Conservation (phyloP, 2,329 filamentous ascomycete species). For the Emmonsiellopsis sp. region DNA sequence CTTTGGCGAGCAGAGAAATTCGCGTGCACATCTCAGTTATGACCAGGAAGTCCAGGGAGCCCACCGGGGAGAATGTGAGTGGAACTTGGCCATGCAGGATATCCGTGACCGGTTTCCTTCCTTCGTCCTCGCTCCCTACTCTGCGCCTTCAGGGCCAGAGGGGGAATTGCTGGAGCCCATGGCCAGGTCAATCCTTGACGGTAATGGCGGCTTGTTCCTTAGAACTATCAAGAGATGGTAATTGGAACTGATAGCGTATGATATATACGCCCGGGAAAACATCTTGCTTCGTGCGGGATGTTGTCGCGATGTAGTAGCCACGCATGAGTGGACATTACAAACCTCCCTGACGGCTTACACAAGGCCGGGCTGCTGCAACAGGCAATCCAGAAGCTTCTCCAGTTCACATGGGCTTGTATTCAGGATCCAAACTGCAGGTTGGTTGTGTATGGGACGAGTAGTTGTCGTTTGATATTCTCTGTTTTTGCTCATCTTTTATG, state of each 20-base stretch:
- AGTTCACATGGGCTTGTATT: background rate
- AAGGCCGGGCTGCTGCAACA: background rate
- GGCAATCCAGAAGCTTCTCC: constrained; percentile 1
- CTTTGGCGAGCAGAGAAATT: constrained; percentile 5
- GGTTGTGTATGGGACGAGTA: background rate
- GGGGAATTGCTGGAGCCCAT: constrained; percentile 4
- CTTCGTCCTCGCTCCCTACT: background rate
- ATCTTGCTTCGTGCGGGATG: constrained; percentile 8
- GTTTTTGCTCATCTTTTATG: background rate
- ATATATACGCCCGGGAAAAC: constrained; percentile 2
- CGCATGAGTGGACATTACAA: constrained; percentile 1
- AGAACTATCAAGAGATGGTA: constrained; percentile 6
- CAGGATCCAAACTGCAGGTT: constrained; percentile 3
- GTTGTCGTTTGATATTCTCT: background rate
- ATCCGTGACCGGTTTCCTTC: constrained; percentile 3
- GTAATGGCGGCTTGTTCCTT: constrained; percentile 9
- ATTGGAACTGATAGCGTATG: constrained; percentile 1
- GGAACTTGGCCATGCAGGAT: constrained; percentile 4
- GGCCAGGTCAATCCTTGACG: constrained; percentile 5
- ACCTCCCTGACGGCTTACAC: background rate
- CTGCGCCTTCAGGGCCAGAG: constrained; percentile 2
- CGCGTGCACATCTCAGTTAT: constrained; percentile 1
- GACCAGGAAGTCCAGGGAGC: background rate
- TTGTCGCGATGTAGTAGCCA: background rate
- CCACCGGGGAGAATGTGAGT: constrained; percentile 3